These are phyloP conservation scores for Solanum hybrid DNA, from an alignment of 305 asterid genomes.

Conservation along the genomic window DNA sequence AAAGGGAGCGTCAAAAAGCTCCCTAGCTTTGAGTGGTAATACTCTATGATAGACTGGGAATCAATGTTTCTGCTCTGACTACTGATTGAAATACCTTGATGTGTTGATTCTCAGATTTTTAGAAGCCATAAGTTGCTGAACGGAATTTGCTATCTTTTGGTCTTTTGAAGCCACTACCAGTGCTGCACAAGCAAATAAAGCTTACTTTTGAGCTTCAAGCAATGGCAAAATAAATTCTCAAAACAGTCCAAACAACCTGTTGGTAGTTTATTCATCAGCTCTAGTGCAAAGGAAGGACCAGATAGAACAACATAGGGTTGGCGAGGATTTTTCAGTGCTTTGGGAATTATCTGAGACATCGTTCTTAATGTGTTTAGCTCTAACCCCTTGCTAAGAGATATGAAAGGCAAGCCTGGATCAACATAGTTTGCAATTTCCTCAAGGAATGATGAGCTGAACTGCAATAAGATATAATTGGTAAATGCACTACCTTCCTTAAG, in stretches of 20 bases:
- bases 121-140: slow-evolving; percentile 87
- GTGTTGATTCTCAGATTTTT: slow-evolving; percentile 70
- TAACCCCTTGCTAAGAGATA: slow-evolving; percentile 91
- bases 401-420: slow-evolving; percentile 76
- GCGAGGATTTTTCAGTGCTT: slow-evolving; percentile 65
- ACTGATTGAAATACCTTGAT: slow-evolving; percentile 46
- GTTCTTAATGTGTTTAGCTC: slow-evolving; percentile 77
- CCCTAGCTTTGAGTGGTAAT: not conserved
- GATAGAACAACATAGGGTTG: slow-evolving; percentile 82
- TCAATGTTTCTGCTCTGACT: not conserved
- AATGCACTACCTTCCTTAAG: slow-evolving; percentile 7
- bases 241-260: slow-evolving; percentile 46
- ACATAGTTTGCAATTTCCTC: slow-evolving; percentile 64
- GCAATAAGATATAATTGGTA: slow-evolving; percentile 30
- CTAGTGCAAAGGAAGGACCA: slow-evolving; percentile 89
- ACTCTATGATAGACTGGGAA: not conserved
- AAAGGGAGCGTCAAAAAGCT: not conserved
- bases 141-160: slow-evolving; percentile 71
- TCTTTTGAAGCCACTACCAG: slow-evolving; percentile 93
- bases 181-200: slow-evolving; percentile 26
- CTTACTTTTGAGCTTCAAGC: not conserved
- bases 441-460: slow-evolving; percentile 82
- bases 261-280: slow-evolving; percentile 79
- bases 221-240: not conserved
- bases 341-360: slow-evolving; percentile 91